phyloP scores from a whole-genome alignment of 345 rosid genomes.

The Gossypium mustelinum region DNA sequence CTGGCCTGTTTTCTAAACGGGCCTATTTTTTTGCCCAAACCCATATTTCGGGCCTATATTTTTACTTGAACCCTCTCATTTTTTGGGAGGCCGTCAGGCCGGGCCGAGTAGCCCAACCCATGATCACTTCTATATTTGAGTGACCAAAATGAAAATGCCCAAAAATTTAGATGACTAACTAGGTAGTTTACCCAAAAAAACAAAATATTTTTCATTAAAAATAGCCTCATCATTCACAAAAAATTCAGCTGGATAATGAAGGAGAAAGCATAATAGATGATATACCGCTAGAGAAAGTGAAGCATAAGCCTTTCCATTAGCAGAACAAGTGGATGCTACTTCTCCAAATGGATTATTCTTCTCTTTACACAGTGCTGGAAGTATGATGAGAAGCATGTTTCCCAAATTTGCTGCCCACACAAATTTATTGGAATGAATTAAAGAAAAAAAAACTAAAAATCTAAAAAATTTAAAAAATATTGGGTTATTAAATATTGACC shows the following conservation, averaged over 20 bases:
- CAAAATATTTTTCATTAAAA: no score
- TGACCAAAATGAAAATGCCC: no score
- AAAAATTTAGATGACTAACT: no score
- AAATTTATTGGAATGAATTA: background rate
- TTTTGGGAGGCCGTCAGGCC: no score
- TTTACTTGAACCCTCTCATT: no score
- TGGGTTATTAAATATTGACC: constrained; percentile 17
- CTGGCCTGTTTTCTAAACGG: no score
- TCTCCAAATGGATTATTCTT: constrained; percentile 56
- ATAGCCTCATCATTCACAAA: no score
- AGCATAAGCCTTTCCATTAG: constrained; percentile 46
- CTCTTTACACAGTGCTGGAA: constrained; percentile 66
- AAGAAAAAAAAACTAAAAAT: background rate
- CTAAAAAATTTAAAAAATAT: background rate
- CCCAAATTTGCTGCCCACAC: constrained; percentile 54
- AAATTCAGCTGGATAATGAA: background rate
- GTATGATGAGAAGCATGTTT: constrained; percentile 56
- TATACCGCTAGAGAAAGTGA: constrained; percentile 65
- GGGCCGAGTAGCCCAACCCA: no score
- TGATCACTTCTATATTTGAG: no score
- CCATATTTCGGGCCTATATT: no score
- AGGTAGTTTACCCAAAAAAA: no score
- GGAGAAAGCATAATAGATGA: background rate
- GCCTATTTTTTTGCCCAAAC: no score
- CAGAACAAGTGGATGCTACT: constrained; percentile 37